These are phyloP conservation scores for Cadophora malorum DNA, from an alignment of 2,329 filamentous ascomycete genomes.

Conservation along the genomic window DNA sequence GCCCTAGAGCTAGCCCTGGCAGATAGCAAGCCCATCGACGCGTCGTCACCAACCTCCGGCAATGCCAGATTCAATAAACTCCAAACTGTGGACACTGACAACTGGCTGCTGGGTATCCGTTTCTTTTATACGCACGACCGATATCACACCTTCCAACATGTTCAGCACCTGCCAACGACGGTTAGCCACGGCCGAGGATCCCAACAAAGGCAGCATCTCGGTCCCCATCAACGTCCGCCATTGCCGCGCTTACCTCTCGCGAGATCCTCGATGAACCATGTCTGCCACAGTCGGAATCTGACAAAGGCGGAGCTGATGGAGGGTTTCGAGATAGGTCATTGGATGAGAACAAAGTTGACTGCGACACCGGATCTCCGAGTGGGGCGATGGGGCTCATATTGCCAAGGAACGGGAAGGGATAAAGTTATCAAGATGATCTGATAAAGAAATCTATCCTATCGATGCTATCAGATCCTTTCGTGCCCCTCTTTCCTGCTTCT, in stretches of 20 bases:
- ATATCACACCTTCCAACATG: not conserved
- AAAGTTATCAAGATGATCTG: conserved; percentile 20
- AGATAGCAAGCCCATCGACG: not conserved
- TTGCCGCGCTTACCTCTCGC: not conserved
- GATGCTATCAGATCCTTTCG: conserved; percentile 1
- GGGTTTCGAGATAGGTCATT: not conserved
- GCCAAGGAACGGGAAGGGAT: not conserved
- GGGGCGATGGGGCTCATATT: not conserved
- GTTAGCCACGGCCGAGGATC: conserved; percentile 3
- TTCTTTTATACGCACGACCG: not conserved
- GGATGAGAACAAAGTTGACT: conserved; percentile 1
- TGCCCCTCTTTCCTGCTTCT: not conserved
- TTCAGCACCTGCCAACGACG: conserved; percentile 1
- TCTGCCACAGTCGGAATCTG: not conserved
- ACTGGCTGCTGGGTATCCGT: not conserved
- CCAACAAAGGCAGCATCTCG: not conserved
- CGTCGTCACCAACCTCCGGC: not conserved
- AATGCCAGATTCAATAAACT: not conserved
- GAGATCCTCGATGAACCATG: not conserved
- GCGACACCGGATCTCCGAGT: conserved; percentile 15
- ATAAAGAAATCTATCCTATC: not conserved
- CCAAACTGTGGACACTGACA: too few species aligned
- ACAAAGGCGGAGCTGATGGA: not conserved
- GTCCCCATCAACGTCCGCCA: not conserved
- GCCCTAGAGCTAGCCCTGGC: too few species aligned